Percentiles rank a stretch among this genome's conserved stretches.
These are phyloP conservation scores for Ceratocystis destructans DNA, from an alignment of 2,329 filamentous ascomycete genomes.

Conservation along the genomic window DNA sequence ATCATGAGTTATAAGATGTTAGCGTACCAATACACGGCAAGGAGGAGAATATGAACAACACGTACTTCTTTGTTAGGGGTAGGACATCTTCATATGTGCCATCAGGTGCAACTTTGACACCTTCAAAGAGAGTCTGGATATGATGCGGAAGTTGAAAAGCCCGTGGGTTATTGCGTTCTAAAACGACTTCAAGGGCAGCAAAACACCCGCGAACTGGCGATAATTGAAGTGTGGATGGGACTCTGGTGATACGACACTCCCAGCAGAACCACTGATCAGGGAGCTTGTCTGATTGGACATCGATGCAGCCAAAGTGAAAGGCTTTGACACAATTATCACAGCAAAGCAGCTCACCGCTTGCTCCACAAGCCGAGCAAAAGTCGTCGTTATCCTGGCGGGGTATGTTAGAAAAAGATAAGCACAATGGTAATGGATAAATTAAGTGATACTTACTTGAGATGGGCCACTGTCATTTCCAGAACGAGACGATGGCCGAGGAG, in stretches of 20 bases:
- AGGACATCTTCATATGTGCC: slow-evolving; percentile 66
- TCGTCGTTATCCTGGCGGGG: slow-evolving; percentile 63
- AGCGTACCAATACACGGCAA: neutral
- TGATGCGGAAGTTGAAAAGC: slow-evolving; percentile 58
- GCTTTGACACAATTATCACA: slow-evolving; percentile 85
- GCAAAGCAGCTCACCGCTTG: slow-evolving; percentile 73
- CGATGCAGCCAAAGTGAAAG: slow-evolving; percentile 80
- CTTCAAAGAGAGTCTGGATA: slow-evolving; percentile 64
- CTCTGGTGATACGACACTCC: slow-evolving; percentile 42
- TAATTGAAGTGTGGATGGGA: slow-evolving; percentile 12
- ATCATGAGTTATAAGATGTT: neutral
- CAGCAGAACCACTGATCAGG: slow-evolving; percentile 80
- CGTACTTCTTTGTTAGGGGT: slow-evolving; percentile 23
- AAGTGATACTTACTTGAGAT: slow-evolving; percentile 37
- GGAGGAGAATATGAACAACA: neutral
- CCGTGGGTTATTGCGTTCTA: slow-evolving; percentile 56
- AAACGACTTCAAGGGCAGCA: slow-evolving; percentile 45
- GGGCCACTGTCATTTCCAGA: slow-evolving; percentile 1
- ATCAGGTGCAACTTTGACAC: slow-evolving; percentile 59
- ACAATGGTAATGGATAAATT: neutral
- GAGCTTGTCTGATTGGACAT: slow-evolving; percentile 53
- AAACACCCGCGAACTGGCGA: slow-evolving; percentile 38
- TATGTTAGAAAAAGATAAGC: neutral
- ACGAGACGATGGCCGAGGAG: slow-evolving; percentile 46
- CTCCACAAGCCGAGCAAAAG: slow-evolving; percentile 73